These are phyloP conservation scores for Hirsutella rhossiliensis DNA, from an alignment of 2,329 filamentous ascomycete genomes.

Conservation along the genomic window DNA sequence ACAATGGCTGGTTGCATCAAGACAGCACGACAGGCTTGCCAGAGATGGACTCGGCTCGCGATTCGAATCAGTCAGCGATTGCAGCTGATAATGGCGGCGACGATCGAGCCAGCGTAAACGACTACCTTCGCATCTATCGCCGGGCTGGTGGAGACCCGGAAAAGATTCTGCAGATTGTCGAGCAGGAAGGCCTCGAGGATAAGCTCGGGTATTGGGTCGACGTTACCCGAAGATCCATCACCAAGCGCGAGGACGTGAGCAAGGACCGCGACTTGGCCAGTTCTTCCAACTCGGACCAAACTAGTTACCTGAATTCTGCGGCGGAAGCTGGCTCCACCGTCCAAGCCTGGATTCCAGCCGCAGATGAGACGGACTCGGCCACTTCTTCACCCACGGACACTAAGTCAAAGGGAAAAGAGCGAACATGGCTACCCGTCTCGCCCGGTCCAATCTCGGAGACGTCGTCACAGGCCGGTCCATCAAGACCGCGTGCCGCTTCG, in stretches of 20 bases:
- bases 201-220: slow-evolving; percentile 48
- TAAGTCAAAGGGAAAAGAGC: slow-evolving; percentile 14
- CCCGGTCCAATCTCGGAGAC: slow-evolving; percentile 3
- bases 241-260: slow-evolving; percentile 7
- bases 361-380: neutral
- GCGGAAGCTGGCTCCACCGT: too few relatives aligned
- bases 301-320: too few relatives aligned
- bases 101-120: slow-evolving; percentile 14
- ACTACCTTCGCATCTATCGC: slow-evolving; percentile 41
- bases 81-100: neutral
- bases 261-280: too few relatives aligned
- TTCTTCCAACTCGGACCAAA: too few relatives aligned
- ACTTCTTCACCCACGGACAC: neutral
- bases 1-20: neutral
- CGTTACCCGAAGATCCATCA: slow-evolving; percentile 28
- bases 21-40: too few relatives aligned
- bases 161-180: slow-evolving; percentile 47
- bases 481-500: slow-evolving; percentile 41
- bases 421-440: slow-evolving; percentile 5
- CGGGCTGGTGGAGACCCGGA: slow-evolving; percentile 47
- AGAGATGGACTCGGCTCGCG: neutral
- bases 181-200: slow-evolving; percentile 45
- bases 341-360: neutral
- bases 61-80: neutral
- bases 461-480: slow-evolving; percentile 7